Evolutionary conservation across 2,329 filamentous ascomycete genomes (phyloP).

Genomic region (Xylaria sp.): DNA sequence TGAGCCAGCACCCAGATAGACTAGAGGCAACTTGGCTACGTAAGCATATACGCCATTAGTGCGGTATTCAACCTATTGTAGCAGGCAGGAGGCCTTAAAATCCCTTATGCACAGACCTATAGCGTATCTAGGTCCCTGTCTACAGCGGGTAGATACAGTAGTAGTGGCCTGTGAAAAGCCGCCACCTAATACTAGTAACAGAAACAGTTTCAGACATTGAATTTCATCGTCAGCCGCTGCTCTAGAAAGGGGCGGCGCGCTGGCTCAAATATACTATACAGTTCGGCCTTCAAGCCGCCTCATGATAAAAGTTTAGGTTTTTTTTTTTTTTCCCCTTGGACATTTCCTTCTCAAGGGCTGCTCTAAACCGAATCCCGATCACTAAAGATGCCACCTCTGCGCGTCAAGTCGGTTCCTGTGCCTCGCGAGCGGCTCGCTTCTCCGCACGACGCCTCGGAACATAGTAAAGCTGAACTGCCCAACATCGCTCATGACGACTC

Average conservation of each 20-base stretch:
- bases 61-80: not conserved
- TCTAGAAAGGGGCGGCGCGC: not conserved
- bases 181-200: not conserved
- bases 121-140: not conserved
- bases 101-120: not conserved
- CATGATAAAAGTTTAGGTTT: no score
- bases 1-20: not conserved
- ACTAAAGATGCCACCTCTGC: constrained; percentile 54
- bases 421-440: constrained; percentile 51
- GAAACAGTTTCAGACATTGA: constrained; percentile 2
- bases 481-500: constrained; percentile 66
- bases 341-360: constrained; percentile 4
- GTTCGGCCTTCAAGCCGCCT: not conserved
- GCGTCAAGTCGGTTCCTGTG: constrained; percentile 53
- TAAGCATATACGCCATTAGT: not conserved
- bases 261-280: constrained; percentile 6
- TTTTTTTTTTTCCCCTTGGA: not conserved
- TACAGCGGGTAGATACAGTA: not conserved
- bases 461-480: constrained; percentile 56
- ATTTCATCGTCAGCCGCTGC: constrained; percentile 4
- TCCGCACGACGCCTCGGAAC: constrained; percentile 44
- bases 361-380: constrained; percentile 15
- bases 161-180: not conserved
- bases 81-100: not conserved
- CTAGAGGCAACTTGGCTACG: not conserved